A percentile compares a stretch with the other conserved stretches of the same genome.
Conservation (phyloP, 345 rosid species). For the Cardamine chenopodiifolia region DNA sequence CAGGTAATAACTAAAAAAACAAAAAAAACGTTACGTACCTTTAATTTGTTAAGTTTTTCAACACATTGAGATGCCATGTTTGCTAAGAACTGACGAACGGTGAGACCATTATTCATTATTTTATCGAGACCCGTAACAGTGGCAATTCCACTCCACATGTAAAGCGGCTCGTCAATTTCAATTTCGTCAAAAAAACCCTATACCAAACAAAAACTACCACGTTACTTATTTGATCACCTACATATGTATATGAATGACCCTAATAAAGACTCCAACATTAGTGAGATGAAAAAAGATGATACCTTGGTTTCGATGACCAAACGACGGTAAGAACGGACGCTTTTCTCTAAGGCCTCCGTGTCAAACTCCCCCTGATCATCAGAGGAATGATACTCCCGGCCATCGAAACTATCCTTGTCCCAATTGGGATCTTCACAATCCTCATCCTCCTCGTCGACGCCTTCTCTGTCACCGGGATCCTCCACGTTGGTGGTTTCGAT, state of each 20-base stretch:
- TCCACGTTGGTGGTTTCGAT: too few species aligned
- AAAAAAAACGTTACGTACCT: too few species aligned
- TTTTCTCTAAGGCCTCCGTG: neutral
- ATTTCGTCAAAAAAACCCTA: neutral
- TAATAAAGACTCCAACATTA: too few species aligned
- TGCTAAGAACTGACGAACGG: neutral
- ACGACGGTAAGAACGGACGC: too few species aligned
- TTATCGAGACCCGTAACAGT: neutral
- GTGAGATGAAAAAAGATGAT: too few species aligned
- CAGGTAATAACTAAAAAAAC: too few species aligned
- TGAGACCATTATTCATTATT: neutral
- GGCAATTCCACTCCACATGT: neutral
- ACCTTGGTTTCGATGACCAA: too few species aligned
- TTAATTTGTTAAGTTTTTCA: neutral
- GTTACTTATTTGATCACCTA: too few species aligned
- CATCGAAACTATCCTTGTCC: slow-evolving; percentile 17
- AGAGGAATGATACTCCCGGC: neutral
- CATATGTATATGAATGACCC: too few species aligned
- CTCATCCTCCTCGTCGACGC: neutral
- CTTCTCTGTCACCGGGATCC: too few species aligned
- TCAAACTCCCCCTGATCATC: neutral
- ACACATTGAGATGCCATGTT: too few species aligned
- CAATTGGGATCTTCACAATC: neutral
- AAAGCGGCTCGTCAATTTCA: neutral
- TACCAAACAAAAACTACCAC: neutral